phyloP scores from a whole-genome alignment of 805 yeast species.

The Suhomyces canberraensis region DNA sequence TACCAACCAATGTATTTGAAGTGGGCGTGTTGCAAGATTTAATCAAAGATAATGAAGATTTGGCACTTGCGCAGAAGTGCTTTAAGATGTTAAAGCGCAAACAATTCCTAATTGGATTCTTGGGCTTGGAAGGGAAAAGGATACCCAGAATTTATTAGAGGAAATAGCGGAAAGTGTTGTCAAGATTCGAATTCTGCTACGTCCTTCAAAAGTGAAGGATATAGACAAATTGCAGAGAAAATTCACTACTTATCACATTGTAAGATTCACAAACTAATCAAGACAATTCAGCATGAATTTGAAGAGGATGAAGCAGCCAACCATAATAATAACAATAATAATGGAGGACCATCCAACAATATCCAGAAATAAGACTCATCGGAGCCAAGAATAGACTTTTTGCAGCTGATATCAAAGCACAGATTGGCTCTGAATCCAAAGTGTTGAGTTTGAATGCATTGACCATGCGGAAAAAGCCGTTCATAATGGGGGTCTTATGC shows the following conservation, averaged over 20 bases:
- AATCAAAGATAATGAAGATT: constrained; percentile 75
- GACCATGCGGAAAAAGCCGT: constrained; percentile 87
- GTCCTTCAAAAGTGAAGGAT: constrained; percentile 71
- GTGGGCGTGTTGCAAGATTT: constrained; percentile 49
- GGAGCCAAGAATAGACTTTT: constrained; percentile 84
- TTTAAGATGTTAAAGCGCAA: constrained; percentile 18
- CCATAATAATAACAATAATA: constrained; percentile 6
- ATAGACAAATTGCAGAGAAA: constrained; percentile 72
- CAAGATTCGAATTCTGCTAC: constrained; percentile 44
- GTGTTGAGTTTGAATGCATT: constrained; percentile 79
- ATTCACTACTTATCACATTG: constrained; percentile 78
- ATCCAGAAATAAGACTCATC: constrained; percentile 71
- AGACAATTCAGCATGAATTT: constrained; percentile 66
- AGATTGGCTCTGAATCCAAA: constrained; percentile 79
- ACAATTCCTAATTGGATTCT: constrained; percentile 42
- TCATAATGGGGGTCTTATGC: constrained; percentile 94
- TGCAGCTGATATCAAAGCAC: constrained; percentile 85
- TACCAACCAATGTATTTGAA: constrained; percentile 28
- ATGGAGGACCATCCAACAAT: constrained; percentile 20
- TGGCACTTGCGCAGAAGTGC: constrained; percentile 46
- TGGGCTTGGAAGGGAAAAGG: constrained; percentile 67
- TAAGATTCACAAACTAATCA: constrained; percentile 63
- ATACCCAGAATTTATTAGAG: constrained; percentile 24
- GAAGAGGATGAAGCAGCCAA: constrained; percentile 30
- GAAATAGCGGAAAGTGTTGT: constrained; percentile 22